Percentiles rank a stretch among this genome's conserved stretches.
These are phyloP conservation scores for Tricholoma hemisulphureum DNA, from an alignment of 768 basidiomycete species.

Conservation along the genomic window DNA sequence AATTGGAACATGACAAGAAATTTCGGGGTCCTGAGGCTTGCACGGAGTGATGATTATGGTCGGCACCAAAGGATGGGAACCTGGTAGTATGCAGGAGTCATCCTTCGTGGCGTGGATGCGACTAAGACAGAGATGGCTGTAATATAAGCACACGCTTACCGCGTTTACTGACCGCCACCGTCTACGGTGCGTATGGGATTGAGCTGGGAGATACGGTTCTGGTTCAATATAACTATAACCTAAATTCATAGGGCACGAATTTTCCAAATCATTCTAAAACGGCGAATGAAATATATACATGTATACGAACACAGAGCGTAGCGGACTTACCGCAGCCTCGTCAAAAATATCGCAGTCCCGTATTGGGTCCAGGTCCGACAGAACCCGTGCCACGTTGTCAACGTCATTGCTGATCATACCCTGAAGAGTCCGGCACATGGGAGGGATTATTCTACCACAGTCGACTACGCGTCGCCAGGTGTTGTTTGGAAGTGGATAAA, in stretches of 20 bases:
- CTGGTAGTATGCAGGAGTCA: constrained; percentile 28
- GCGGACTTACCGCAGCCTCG: constrained; percentile 20
- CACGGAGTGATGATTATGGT: constrained; percentile 53
- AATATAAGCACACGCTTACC: constrained; percentile 4
- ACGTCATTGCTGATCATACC: constrained; percentile 38
- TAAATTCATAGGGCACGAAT: constrained; percentile 2
- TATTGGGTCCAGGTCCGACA: constrained; percentile 39
- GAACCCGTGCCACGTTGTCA: constrained; percentile 39
- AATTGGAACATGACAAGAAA: constrained; percentile 47
- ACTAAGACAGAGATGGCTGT: not conserved
- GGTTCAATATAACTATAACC: not conserved
- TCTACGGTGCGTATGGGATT: constrained; percentile 14
- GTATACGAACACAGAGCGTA: not conserved
- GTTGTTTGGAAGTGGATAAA: constrained; percentile 23
- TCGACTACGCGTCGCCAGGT: constrained; percentile 28
- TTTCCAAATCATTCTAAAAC: not conserved
- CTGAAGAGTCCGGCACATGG: constrained; percentile 35
- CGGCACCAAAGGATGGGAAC: constrained; percentile 39
- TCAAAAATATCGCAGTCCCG: constrained; percentile 12
- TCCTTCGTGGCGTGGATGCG: constrained; percentile 2
- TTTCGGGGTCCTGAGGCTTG: constrained; percentile 35
- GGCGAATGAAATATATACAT: not conserved
- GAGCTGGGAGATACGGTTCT: not conserved
- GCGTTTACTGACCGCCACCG: constrained; percentile 22
- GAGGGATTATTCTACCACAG: constrained; percentile 29